phyloP scores from a whole-genome alignment of 306 rosid species.

The Vachellia pachyceras region DNA sequence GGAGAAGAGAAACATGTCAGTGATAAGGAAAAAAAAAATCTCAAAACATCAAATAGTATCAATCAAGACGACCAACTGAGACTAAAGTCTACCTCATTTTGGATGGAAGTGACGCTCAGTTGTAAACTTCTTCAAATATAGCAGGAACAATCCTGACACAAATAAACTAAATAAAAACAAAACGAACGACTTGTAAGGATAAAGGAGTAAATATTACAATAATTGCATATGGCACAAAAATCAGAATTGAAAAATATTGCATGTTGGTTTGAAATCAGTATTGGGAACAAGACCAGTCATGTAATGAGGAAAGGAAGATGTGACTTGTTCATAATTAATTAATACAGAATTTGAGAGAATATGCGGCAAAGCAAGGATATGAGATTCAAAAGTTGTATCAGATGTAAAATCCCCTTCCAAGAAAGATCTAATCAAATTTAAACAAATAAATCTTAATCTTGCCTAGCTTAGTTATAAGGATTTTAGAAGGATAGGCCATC shows the following conservation, averaged over 20 bases:
- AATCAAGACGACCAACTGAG: background rate
- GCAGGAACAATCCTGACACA: background rate
- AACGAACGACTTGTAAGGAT: background rate
- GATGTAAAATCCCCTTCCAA: background rate
- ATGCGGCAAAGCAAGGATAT: background rate
- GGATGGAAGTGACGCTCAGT: background rate
- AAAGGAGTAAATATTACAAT: background rate
- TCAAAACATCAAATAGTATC: background rate
- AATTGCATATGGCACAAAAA: background rate
- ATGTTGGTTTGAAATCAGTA: background rate
- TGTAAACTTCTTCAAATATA: slow-evolving; percentile 3
- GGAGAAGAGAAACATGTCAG: slow-evolving; percentile 27
- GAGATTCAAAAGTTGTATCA: background rate
- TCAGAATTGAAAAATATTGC: background rate
- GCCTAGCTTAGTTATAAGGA: background rate
- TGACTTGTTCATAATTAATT: background rate
- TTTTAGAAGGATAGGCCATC: background rate
- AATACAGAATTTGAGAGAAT: background rate
- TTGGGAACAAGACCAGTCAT: background rate
- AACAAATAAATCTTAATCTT: background rate
- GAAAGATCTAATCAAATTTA: background rate
- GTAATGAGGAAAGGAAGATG: background rate
- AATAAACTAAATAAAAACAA: background rate
- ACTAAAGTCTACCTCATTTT: slow-evolving; percentile 44
- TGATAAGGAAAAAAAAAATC: background rate